Evolutionary conservation across 1,284 basidiomycete species (phyloP).

Genomic region (Mycena sp.): DNA sequence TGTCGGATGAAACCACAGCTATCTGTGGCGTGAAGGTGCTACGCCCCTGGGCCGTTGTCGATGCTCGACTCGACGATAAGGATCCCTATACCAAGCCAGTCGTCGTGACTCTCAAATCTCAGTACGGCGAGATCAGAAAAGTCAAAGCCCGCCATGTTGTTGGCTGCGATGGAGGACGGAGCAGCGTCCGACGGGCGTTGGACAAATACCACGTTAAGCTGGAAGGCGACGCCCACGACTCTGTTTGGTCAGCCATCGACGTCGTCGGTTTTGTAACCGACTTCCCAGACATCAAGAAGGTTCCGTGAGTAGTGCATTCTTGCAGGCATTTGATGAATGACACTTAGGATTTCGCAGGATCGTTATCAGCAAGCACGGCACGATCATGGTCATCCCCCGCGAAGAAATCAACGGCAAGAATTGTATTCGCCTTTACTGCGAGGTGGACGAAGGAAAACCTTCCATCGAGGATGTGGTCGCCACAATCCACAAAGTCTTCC

Average conservation of each 20-base stretch:
- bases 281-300: constrained; percentile 10
- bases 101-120: constrained; percentile 5
- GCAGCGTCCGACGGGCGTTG: constrained; percentile 4
- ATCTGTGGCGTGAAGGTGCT: constrained; percentile 1
- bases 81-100: neutral
- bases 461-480: constrained; percentile 8
- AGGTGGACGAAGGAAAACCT: neutral
- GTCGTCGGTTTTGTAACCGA: constrained; percentile 12
- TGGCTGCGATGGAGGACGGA: constrained; percentile 16
- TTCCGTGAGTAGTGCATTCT: neutral
- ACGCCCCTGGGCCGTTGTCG: constrained; percentile 9
- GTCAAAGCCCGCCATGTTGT: constrained; percentile 8
- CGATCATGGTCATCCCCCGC: constrained; percentile 11
- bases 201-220: constrained; percentile 10
- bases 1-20: constrained; percentile 1
- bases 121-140: constrained; percentile 3
- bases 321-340: neutral
- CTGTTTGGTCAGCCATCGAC: constrained; percentile 10
- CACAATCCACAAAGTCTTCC: constrained; percentile 8
- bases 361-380: neutral
- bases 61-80: neutral
- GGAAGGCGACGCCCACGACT: constrained; percentile 7
- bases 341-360: neutral
- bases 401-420: constrained; percentile 13
- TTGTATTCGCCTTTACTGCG: constrained; percentile 10